Percentiles rank a stretch among this genome's conserved stretches.
Evolutionary conservation across 331 rosid species (phyloP).

Genomic region (Cydonia oblonga): DNA sequence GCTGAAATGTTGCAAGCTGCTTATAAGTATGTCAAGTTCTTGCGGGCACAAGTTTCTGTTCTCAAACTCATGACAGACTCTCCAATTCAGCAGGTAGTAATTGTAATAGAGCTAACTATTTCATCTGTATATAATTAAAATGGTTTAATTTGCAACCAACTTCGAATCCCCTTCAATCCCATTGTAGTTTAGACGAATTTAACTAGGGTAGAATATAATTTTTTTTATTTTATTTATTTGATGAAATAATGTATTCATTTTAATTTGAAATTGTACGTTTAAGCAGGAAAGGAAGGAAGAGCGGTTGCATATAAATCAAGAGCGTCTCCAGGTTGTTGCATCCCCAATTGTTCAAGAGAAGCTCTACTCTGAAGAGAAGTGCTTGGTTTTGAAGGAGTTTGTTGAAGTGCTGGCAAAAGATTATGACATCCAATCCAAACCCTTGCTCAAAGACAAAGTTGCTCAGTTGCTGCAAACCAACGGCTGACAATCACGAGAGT

Average conservation of each 20-base stretch:
- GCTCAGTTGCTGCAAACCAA: neutral
- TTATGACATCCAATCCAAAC: neutral
- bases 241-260: neutral
- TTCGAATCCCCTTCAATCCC: no score
- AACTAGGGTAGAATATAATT: neutral
- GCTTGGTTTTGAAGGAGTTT: slow-evolving; percentile 46
- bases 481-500: neutral
- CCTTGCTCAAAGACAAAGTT: slow-evolving; percentile 1
- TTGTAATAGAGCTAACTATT: no score
- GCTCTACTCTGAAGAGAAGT: slow-evolving; percentile 49
- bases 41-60: slow-evolving; percentile 58
- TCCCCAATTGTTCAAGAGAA: slow-evolving; percentile 58
- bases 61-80: slow-evolving; percentile 29
- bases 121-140: neutral
- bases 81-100: slow-evolving; percentile 24
- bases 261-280: neutral
- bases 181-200: neutral
- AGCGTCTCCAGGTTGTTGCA: slow-evolving; percentile 22
- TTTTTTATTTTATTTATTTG: neutral
- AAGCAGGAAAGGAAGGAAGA: slow-evolving; percentile 27
- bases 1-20: slow-evolving; percentile 84
- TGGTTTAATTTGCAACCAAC: neutral
- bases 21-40: slow-evolving; percentile 55
- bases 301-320: slow-evolving; percentile 8
- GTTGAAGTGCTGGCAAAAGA: slow-evolving; percentile 26